Conservation (phyloP, 1,284 basidiomycete species). For the Garcileccinum viscosum region DNA sequence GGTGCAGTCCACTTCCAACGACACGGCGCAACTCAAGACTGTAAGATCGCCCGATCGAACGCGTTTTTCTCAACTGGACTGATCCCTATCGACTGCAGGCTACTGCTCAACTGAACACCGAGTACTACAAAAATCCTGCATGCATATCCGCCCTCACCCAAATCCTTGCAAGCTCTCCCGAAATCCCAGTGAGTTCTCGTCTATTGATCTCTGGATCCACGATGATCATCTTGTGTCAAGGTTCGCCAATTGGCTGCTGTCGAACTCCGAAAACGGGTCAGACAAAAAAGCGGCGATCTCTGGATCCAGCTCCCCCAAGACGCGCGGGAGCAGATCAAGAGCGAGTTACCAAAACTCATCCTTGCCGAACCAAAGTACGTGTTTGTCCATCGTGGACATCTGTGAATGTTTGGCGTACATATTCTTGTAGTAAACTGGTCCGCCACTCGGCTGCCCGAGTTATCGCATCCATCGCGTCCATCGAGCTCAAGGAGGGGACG, state of each 20-base stretch:
- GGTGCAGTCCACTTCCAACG: constrained; percentile 82
- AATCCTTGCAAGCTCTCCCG: constrained; percentile 86
- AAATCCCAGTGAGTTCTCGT: constrained; percentile 61
- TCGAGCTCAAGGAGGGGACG: constrained; percentile 83
- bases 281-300: constrained; percentile 79
- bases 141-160: constrained; percentile 93
- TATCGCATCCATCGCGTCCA: constrained; percentile 90
- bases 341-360: constrained; percentile 81
- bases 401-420: constrained; percentile 11
- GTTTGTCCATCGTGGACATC: neutral
- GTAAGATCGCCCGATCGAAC: constrained; percentile 57
- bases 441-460: constrained; percentile 92
- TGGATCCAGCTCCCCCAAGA: constrained; percentile 81
- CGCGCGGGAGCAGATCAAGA: constrained; percentile 87
- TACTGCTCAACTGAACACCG: constrained; percentile 88
- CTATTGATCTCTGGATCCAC: constrained; percentile 18
- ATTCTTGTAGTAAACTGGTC: constrained; percentile 72
- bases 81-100: constrained; percentile 60
- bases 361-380: constrained; percentile 81
- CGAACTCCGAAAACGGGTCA: constrained; percentile 93
- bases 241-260: constrained; percentile 98
- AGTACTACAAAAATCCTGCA: constrained; percentile 89
- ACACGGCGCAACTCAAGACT: constrained; percentile 87
- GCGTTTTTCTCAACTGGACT: constrained; percentile 22
- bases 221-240: constrained; percentile 47